Evolutionary conservation across 768 basidiomycete genomes (phyloP), one percentile per base, ranked within the genome.

Genomic region (Coprinopsis marcescibilis): DNA sequence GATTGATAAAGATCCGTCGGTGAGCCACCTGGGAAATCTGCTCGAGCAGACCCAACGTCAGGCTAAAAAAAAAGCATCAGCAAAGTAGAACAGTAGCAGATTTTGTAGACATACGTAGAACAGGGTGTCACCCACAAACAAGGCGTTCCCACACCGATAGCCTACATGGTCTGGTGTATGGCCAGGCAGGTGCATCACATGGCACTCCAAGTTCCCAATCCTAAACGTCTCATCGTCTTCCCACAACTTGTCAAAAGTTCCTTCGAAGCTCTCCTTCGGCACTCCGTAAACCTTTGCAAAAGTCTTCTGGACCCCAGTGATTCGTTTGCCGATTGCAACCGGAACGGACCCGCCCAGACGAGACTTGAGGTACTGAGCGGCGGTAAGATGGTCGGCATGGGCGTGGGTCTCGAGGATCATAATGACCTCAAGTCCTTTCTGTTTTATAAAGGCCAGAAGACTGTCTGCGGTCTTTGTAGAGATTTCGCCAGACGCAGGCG

Each of bases 101-200:
- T 33, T 13, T 4, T 4, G 11, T 3, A 34, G 15, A 41, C 46
- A 17, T 17, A 48, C 46, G 39, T 48, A 48, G 29, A 48, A 48
- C 13, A 48, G n/a, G 1, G 46, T 48, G 23, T 48, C 46, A 6
- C 46, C 46, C 3, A 48, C 29, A 21, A 48, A 48, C 4, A 48
- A 30, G 3, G 27, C 27, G 10, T 48, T 37, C 6, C 46, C 46
- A 27, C 46, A 40, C 39, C 29, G 38, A 21, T 48, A 48, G 3
- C 46, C 46, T 17, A 48, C 46, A 17, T 48, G 46, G 30, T 48
- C 46, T n/a, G 46, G 46, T 6, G 46, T 48, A 19, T 48, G 46
- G 1, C 46, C 46, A 4, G 46, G 46, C 12, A 48, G 46, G 25
- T 48, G 46, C 3, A 48, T 15, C 8, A 48, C 34, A 17, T 40